A percentile compares a stretch with the other conserved stretches of the same genome.
Evolutionary conservation across 2,329 filamentous ascomycete species (phyloP).

Genomic region (Ciborinia camelliae): DNA sequence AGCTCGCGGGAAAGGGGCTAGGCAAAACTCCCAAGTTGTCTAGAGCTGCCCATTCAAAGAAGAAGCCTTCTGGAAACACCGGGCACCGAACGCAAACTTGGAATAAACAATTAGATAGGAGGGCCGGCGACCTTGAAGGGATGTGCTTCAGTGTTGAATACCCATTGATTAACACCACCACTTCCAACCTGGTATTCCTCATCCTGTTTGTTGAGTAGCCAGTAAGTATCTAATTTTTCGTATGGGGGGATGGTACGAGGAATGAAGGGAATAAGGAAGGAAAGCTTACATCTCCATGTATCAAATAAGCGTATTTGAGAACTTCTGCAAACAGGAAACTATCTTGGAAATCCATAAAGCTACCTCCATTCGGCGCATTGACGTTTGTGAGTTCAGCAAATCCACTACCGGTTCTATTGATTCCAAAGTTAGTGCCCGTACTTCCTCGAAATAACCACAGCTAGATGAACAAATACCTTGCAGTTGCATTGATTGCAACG

Average conservation of each 20-base stretch:
- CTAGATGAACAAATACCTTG: constrained; percentile 30
- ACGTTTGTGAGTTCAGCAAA: constrained; percentile 66
- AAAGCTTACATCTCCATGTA: constrained; percentile 40
- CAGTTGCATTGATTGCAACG: constrained; percentile 60
- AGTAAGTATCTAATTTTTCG: constrained; percentile 4
- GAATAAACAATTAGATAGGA: constrained; percentile 24
- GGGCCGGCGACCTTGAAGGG: constrained; percentile 47
- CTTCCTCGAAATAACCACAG: neutral
- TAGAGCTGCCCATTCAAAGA: neutral
- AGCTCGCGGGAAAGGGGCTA: neutral
- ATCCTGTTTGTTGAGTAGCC: constrained; percentile 29
- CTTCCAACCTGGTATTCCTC: constrained; percentile 52
- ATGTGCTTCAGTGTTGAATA: constrained; percentile 65
- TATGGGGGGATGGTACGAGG: neutral
- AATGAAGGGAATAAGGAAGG: no score
- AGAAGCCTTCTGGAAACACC: no score
- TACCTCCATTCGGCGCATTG: constrained; percentile 58
- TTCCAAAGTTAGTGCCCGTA: neutral
- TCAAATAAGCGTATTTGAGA: constrained; percentile 78
- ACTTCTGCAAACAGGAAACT: constrained; percentile 88
- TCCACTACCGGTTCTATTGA: constrained; percentile 55
- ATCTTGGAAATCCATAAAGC: constrained; percentile 69
- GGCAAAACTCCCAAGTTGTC: neutral
- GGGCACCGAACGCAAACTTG: neutral
- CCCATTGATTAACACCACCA: constrained; percentile 51